Evolutionary conservation across 2,329 filamentous ascomycete species (phyloP).

Genomic region (Pyrenochaeta sp.): DNA sequence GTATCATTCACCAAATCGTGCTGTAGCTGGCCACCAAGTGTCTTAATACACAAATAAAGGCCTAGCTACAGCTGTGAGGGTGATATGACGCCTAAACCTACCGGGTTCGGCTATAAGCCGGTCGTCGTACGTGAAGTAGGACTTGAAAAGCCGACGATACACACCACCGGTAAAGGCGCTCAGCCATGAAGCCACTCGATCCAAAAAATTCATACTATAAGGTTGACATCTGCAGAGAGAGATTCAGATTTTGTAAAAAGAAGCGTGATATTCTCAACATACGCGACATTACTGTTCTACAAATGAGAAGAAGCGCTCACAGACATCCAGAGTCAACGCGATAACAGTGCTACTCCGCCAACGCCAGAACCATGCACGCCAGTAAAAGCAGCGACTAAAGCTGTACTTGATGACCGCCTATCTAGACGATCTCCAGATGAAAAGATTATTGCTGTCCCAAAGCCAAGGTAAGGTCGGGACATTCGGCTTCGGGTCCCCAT

Average conservation of each 20-base stretch:
- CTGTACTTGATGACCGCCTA: background rate
- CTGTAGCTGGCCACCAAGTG: background rate
- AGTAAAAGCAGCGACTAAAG: background rate
- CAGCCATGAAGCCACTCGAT: background rate
- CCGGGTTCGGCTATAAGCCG: background rate
- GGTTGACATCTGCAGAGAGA: background rate
- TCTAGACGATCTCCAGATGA: conserved; percentile 1
- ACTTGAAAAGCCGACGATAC: background rate
- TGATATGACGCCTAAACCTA: background rate
- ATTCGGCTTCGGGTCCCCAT: conserved; percentile 24
- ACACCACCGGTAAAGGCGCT: background rate
- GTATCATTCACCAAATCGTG: background rate
- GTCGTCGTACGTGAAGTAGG: background rate
- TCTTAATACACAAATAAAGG: background rate
- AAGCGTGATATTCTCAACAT: background rate
- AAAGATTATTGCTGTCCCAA: conserved; percentile 1
- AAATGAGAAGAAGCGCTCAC: background rate
- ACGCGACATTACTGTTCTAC: background rate
- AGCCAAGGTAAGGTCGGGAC: background rate
- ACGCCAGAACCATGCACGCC: conserved; percentile 11
- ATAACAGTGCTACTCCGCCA: conserved; percentile 3
- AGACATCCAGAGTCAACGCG: background rate
- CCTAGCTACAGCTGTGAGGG: background rate
- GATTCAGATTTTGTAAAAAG: background rate
- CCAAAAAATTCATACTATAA: background rate